Evolutionary conservation across 2,329 filamentous ascomycete genomes (phyloP), one percentile per base, ranked within the genome.

Genomic region (Alternaria sp.): DNA sequence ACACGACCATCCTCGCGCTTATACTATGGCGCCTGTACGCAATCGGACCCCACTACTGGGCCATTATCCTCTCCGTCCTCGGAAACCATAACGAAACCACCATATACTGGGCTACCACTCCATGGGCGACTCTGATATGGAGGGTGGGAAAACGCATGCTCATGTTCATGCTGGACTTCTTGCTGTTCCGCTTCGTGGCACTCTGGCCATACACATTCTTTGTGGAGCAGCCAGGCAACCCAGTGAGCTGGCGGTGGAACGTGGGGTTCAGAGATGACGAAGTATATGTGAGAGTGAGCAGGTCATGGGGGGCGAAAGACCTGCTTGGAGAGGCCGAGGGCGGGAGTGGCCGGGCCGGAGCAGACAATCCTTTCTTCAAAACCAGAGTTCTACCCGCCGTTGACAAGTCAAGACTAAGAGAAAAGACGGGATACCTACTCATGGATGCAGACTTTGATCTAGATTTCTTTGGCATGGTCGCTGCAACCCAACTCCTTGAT

Each of bases 381-480:
- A 83, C 83, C 12, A 84, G 87, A 60, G 80, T 97, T 46, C 79
- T 89, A 63, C 85, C 87, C 2, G 94, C 92, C 2, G 90, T 94
- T 4, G 85, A 89, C 16, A 86, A 88, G 22, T 80, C 87, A 70
- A 84, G 89, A 54, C 82, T 94, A 70, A 83, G 85, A 68, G 85
- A 88, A 69, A 97, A 96, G 85, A 97, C 93, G 30, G 93, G 93
- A 20, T 97, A 96, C 75, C 80, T 96, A 65, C 89, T 95, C 68
- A 91, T 97, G 84, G 92, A 94, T 75, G 87, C 85, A 63, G 86
- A 93, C 63, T 98, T 93, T 90, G 92, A 97, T 77, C 82, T 97
- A 62, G 93, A 97, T 76, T 97, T 94, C 85, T 84, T 85, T 48
- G 85, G 86, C 20, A 97, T 97, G 92, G 82, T 93, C 12, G 81